Conservation (phyloP, 768 basidiomycete genomes). For the Lentinula raphanica region DNA sequence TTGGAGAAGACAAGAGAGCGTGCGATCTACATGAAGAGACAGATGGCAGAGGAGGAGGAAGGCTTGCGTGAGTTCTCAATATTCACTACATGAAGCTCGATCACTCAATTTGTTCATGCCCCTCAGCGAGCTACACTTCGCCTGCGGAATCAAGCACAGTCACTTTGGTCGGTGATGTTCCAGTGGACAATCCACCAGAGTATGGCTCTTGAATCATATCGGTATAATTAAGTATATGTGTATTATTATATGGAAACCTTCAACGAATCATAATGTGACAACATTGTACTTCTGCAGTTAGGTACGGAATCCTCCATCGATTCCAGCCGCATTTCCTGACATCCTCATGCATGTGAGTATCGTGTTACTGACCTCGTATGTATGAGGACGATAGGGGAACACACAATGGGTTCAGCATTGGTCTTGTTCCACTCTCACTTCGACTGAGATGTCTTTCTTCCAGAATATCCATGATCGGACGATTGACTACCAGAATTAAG, state of each 20-base stretch:
- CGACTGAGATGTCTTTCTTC: background rate
- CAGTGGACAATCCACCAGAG: conserved; percentile 47
- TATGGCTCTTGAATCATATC: too few species aligned
- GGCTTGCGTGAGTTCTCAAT: conserved; percentile 48
- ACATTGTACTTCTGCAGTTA: too few species aligned
- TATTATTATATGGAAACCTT: background rate
- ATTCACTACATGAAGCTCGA: background rate
- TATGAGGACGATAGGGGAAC: too few species aligned
- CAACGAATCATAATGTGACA: background rate
- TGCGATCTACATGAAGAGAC: conserved; percentile 70
- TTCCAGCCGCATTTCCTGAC: too few species aligned
- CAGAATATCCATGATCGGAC: background rate
- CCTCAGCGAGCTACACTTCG: conserved; percentile 40
- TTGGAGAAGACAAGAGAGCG: conserved; percentile 76
- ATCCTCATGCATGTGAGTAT: too few species aligned
- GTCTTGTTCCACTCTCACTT: background rate
- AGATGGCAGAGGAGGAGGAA: conserved; percentile 44
- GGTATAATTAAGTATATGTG: background rate
- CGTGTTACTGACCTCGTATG: too few species aligned
- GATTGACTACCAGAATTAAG: background rate
- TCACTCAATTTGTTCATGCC: background rate
- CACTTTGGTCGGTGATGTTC: conserved; percentile 34
- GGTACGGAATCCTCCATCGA: too few species aligned
- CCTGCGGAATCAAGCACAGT: conserved; percentile 41
- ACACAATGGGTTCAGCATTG: too few species aligned